Evolutionary conservation across 495 filamentous ascomycete genomes (phyloP).

Genomic region (Aspergillus ellipticus): DNA sequence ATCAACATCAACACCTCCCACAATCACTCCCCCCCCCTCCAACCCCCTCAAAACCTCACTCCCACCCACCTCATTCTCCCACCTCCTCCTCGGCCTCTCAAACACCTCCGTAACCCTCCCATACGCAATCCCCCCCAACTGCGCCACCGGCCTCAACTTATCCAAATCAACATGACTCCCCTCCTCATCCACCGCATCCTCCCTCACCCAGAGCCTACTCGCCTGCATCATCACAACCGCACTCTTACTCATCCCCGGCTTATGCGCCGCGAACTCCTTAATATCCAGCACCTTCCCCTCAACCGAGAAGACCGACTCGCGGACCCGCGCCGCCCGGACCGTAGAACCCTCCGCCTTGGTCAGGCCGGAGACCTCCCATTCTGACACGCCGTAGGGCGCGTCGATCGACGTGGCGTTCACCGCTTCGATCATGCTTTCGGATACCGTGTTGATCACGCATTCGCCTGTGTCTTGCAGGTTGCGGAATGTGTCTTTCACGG

Average conservation of each 20-base stretch:
- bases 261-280: conserved; percentile 65
- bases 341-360: conserved; percentile 54
- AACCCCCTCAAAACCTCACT: conserved; percentile 37
- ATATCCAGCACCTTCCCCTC: conserved; percentile 71
- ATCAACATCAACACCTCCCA: not conserved
- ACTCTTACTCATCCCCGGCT: conserved; percentile 62
- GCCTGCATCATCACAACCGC: conserved; percentile 77
- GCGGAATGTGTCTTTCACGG: conserved; percentile 66
- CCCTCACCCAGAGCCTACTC: conserved; percentile 74
- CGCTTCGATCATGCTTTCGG: conserved; percentile 76
- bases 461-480: conserved; percentile 68
- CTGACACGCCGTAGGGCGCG: conserved; percentile 68
- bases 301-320: conserved; percentile 73
- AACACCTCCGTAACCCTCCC: conserved; percentile 57
- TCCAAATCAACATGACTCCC: conserved; percentile 66
- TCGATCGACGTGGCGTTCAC: conserved; percentile 74
- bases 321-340: conserved; percentile 63
- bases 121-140: conserved; percentile 80
- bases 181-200: conserved; percentile 73
- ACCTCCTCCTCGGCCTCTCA: conserved; percentile 69
- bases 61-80: conserved; percentile 47
- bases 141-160: conserved; percentile 62
- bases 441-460: conserved; percentile 75
- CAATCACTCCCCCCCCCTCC: conserved; percentile 23
- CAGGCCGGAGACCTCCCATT: conserved; percentile 76